Conservation (phyloP, 371 early-diverging fungal species). For the Mucor indicus region DNA sequence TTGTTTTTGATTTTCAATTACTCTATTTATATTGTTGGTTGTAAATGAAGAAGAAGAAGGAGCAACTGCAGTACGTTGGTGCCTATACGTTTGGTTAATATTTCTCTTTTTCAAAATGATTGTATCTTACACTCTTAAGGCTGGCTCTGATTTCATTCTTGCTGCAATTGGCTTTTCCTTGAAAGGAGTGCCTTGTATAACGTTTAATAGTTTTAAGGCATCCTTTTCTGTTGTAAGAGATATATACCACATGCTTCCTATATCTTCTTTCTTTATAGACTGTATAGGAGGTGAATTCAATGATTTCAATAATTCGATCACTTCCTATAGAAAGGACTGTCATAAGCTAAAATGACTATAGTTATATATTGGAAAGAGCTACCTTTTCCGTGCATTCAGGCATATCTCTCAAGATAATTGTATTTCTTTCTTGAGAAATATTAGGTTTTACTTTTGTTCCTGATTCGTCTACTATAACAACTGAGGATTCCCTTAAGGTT, state of each 20-base stretch:
- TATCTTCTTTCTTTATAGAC: slow-evolving; percentile 32
- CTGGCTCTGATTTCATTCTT: slow-evolving; percentile 47
- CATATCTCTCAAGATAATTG: slow-evolving; percentile 46
- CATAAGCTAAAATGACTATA: too few relatives aligned
- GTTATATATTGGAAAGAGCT: too few relatives aligned
- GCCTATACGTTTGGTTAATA: too few relatives aligned
- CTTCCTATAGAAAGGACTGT: slow-evolving; percentile 33
- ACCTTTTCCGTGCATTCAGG: slow-evolving; percentile 25
- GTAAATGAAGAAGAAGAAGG: too few relatives aligned
- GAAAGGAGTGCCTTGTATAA: slow-evolving; percentile 34
- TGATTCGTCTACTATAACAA: slow-evolving; percentile 39
- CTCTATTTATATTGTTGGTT: too few relatives aligned
- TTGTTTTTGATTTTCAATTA: too few relatives aligned
- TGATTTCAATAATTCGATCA: slow-evolving; percentile 27
- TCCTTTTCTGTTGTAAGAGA: slow-evolving; percentile 43
- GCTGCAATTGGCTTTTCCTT: slow-evolving; percentile 43
- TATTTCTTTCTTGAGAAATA: slow-evolving; percentile 38
- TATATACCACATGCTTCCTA: slow-evolving; percentile 53
- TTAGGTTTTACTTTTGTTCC: slow-evolving; percentile 44
- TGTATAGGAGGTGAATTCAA: slow-evolving; percentile 29
- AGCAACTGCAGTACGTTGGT: too few relatives aligned
- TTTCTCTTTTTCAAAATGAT: too few relatives aligned
- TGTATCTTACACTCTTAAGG: slow-evolving; percentile 16
- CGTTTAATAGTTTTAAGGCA: slow-evolving; percentile 37
- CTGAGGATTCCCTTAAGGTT: slow-evolving; percentile 26